Evolutionary conservation across 176 grass and related monocot species (phyloP), one percentile per base, ranked within the genome.

Genomic region (sorghum (Sorghum bicolor)): DNA sequence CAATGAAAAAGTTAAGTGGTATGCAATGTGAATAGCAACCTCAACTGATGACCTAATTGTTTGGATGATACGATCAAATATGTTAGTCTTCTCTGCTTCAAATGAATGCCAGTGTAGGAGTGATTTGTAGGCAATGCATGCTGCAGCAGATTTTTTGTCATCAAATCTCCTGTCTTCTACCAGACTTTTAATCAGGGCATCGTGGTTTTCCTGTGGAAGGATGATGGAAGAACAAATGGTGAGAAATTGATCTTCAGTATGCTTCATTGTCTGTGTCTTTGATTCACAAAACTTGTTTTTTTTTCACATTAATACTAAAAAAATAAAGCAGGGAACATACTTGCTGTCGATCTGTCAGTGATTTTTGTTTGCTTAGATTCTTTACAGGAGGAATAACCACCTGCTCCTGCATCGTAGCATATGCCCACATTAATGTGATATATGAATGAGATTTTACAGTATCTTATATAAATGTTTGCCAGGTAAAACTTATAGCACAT

Each of bases 31-130:
- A 75, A 50, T 76, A 81, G 82, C 44, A 73, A 94, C 95, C 92
- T 97, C 92, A 72, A 94, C 45, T 26, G 88, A 94, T 83, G 92
- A 89, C 73, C 88, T 91, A 85, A 97, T 93, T 65, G 90, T 94
- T 78, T 92, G 88, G 79, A 97, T 97, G 38, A 94, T 94, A n/a
- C 90, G 90, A 74, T 97, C 90, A 64, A 94, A 97, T 91, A 94
- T 93, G 70, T 82, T 93, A 79, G 95, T 97, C 82, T 86, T 97
- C 67, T 97, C 90, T 86, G 92, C 95, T 89, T 97, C 88, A 80
- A 98, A 98, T 28, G 95, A 95, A 68, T 73, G 86, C 95, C 95
- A 97, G 33, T 98, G 92, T 12, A 94, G 86, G 43, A 97, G 80
- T 78, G 92, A 90, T 85, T 91, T 93, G 81, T 94, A 97, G 25